Base-by-base conservation (phyloP, 78 protist genomes). In the slime mould (Dictyostelium discoideum) region DNA sequence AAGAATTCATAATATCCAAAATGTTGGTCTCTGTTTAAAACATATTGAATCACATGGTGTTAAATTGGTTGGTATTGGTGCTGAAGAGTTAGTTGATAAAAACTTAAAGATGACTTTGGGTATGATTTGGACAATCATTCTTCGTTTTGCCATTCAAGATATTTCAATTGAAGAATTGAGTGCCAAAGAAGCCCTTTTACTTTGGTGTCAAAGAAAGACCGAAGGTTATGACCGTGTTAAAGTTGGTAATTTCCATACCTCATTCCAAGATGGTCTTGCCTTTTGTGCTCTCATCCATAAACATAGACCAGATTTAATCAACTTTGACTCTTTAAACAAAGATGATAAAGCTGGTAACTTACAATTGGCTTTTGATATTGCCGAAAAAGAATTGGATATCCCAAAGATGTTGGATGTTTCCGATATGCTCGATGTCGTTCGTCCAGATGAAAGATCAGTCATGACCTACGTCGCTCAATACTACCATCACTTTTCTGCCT, bases 401-500 rank as follows among this genome's bases (percentile, higher is more conserved):
- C 97, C 98, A 63, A 92, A 78, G 76, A 94, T 97, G 92, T 48
- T 97, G 29, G 98, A 97, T 48, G 97, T 89, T 37, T 85, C 85
- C 11, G 98, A 97, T 81, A 92, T 97, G 92, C 85, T 97, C 44
- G 93, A 90, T 42, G 86, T 72, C 18, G 78, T 84, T 14, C 83
- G 87, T 13, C 98, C 98, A 73, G 98, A 97, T 90, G 98, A 97
- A 72, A 76, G 92, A 69, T 97, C 98, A 1, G 92, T 97, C 76
- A 97, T 97, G 98, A 97, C 98, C 37, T 97, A 93, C 79, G 96
- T 97, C 39, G 96, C 95, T 37, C 95, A 96, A 86, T 97, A 76
- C 92, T 96, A 86, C 93, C 97, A 97, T 84, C 85, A 84, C 67
- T 97, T 97, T 46, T 87, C 97, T 72, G 81, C 96, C 79, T 46